Base-by-base conservation (phyloP, 2,329 filamentous ascomycete genomes). In the Colletotrichum sp. region DNA sequence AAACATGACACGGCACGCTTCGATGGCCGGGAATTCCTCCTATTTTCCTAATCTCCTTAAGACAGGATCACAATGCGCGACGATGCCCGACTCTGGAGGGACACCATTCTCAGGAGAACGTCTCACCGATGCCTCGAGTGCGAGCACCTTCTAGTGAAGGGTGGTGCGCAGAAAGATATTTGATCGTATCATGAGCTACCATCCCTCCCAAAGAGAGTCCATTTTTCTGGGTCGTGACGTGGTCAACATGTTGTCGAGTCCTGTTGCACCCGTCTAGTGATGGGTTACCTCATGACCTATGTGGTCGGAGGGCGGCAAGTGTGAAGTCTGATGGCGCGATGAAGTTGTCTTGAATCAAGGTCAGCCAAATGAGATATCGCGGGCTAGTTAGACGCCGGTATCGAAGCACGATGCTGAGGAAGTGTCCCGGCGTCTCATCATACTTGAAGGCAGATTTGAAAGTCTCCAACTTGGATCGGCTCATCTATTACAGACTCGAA, bases 31-130 rank as follows among this genome's bases (percentile, higher is more conserved):
- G 64, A 59, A 69, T 59, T 67, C 12, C 27, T 67, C 72, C 75
- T 75, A 75, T 75, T 77, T 39, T 71, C 71, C 75, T 77, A 77
- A 63, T 71, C 32, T 63, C 75, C 75, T 77, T 75, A 62, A 77
- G 72, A 75, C 75, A 62, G 27, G 49, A 27, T 15, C 29, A 61
- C 70, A 34, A 32, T n/a, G 57, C 34, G 11, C 27, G 29, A 16
- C 29, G 25, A 29, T 61, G 13, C 25, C 22, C 52, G 8, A 32
- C 57, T 11, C 11, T 52, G n/a, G 49, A 62, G 63, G 25, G 16
- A 27, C 57, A 61, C 36, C 30, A 39, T 12, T 63, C 13, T 49
- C 49, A 67, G 29, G 36, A 44, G 62, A 62, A 19, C 25, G 59
- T 62, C 39, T 62, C 30, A 49, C 61, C 52, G 34, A 55, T 39